Evolutionary conservation across 2,329 filamentous ascomycete genomes (phyloP), one percentile per base, ranked within the genome.

Genomic region (Venturia pyrina): DNA sequence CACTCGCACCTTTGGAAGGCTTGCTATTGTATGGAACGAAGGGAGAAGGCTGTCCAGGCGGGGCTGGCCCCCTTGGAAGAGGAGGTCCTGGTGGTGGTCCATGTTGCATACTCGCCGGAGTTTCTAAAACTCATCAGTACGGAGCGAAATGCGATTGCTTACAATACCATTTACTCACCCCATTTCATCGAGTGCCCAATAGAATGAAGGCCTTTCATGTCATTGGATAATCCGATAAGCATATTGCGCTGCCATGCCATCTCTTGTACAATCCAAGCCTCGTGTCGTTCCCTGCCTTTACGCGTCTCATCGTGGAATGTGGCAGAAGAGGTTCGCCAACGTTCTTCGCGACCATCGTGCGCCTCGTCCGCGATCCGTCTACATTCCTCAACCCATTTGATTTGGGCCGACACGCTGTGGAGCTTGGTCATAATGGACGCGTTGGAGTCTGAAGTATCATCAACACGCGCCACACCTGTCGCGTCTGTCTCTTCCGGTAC

Each of bases 341-440:
- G 76, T 63, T 78, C 76, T 67, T 77, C 75, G 32, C 74, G 69
- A 48, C 73, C 69, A 65, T 77, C 71, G 65, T 75, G 72, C 34
- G 73, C 70, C 40, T 75, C 72, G 8, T 71, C 70, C 28, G 73
- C 73, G 3, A 74, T 70, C 46, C 75, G 72, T n/a, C 75, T 69
- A 69, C 75, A 77, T 24, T 76, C 72, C 60, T 78, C 76, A 4
- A 77, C 70, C 75, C 75, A 76, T 7, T 71, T 73, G 21, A 77
- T 70, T 60, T 77, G 73, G 40, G 71, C 74, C 7, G 73, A 72
- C 6, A 78, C 63, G 56, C 74, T 73, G 64, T 69, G 69, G 28
- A 71, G 57, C 65, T 74, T 69, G 63, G 67, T 67, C 24, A 73
- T 62, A 21, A 71, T 70, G n/a, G 48, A 50, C 21, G 21, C 56